Evolutionary conservation across 2,329 filamentous ascomycete species (phyloP), one percentile per base, ranked within the genome.

Genomic region (Coniochaeta sp.): DNA sequence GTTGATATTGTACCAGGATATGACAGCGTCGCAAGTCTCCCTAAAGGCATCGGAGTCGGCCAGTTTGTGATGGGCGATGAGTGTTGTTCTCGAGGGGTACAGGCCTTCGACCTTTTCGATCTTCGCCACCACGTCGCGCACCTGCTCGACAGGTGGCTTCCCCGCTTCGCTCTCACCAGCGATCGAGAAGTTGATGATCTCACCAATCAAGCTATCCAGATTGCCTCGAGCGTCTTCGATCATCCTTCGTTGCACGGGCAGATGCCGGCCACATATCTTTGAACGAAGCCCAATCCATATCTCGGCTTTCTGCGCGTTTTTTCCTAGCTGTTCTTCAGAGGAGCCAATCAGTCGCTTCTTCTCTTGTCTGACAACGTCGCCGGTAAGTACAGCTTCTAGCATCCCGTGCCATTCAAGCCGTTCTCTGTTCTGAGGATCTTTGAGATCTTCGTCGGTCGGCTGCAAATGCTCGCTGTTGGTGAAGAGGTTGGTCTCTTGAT

Each of bases 341-440:
- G 90, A 88, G 54, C 91, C 93, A 66, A 96, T 95, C 69, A 99
- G 75, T 52, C 95, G 87, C 74, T 96, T 96, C 81, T 99, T 99
- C 77, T 99, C 95, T 74, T 99, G 95, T 68, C 91, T 91, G 61
- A 99, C 93, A 9, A 99, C 95, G 72, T 99, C 95, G 65, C 95
- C 95, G 1, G 93, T 97, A 66, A 99, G 78, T 4, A 99, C 95
- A 16, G 93, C 96, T 62, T 93, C 91, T 60, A 99, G 78, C 95
- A 99, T 99, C 3, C 91, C 91, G 75, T 99, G 93, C 95, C 95
- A 99, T 75, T 99, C 95, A 26, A 99, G 79, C 52, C 93, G 83
- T 74, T 98, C 95, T 63, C 93, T 84, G 70, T 93, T 97, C 64
- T 88, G 86, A 1, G 92, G 90, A 67, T 97, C 90, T 73, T 90